Base-by-base conservation (phyloP, 2,329 filamentous ascomycete genomes). In the Penicillium hesseltinei region DNA sequence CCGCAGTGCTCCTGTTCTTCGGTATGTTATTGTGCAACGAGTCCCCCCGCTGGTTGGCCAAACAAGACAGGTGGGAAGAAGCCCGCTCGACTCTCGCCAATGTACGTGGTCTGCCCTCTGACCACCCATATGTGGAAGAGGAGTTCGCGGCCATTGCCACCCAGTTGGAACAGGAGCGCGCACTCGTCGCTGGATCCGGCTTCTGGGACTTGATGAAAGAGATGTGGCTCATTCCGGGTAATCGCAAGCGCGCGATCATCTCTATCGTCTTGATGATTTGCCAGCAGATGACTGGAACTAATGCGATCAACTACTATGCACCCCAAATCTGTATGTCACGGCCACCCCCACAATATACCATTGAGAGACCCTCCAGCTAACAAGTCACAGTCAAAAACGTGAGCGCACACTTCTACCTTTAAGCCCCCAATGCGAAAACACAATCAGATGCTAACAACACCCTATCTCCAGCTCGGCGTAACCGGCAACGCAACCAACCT, bases 21-120 rank as follows among this genome's bases (percentile, higher is more conserved):
- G 84, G 84, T 62, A 88, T 90, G 80, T 68, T 83, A 2, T 70
- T 87, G 50, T 87, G 85, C 67, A 82, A 84, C 66, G 86, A 89
- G 66, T 87, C 84, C 7, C 87, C 87, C 15, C 81, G 88, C 62
- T 90, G 84, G 82, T 81, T 88, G 25, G 88, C 87, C 25, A 84
- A 85, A 63, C 80, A 84, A 65, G 86, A 89, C 64, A 81, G 86
- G 61, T 89, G 86, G 86, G 87, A 90, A 58, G 77, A 86, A 40
- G 84, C 87, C 1, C 82, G 80, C 3, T 59, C 58, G 0, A 81
- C 85, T 19, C 79, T 91, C 7, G 78, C 81, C 21, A 77, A 72
- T 38, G 78, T 90, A 40, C 82, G 87, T 39, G 77, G 82, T 55
- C 76, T 88, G 3, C 76, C 80, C 1, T 56, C 75, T 11, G 74